Base-by-base conservation (phyloP, 2,329 filamentous ascomycete species). In the Leptographium flavum region DNA sequence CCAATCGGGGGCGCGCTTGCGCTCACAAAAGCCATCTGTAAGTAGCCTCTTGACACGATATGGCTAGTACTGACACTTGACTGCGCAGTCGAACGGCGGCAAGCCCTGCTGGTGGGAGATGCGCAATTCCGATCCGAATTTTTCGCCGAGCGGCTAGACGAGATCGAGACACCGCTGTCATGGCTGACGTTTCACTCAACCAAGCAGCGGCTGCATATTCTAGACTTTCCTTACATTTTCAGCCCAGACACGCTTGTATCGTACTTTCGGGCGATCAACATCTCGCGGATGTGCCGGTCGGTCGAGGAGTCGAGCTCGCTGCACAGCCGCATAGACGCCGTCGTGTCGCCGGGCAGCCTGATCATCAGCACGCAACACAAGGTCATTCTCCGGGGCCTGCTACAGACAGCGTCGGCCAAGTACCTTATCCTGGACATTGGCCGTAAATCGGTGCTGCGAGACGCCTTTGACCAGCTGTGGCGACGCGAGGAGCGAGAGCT, bases 381-480 rank as follows among this genome's bases (percentile, higher is more conserved):
- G 50, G 67, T 70, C 33, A 71, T 78, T 5, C 62, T 87, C 15
- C 67, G 78, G 44, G 71, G 80, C 28, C 68, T 79, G 32, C 61
- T 90, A 46, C 74, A 73, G 50, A 77, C 74, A 7, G 78, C 82
- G 1, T 79, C 81, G 42, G 74, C 78, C 2, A 82, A 76, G 43
- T 90, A 83, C 50, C 63, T 90, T 40, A 69, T 90, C 42, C 65
- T 90, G 42, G 69, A 81, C 47, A 73, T 90, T 50, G 64, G 83
- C 47, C 68, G 86, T 52, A 64, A 81, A 36, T 68, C 81, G 56
- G 69, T 88, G 21, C 64, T 93, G 21, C 60, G 73, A 46, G 79
- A 94, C 66, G 74, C 83, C 0, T 81, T 95, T 50, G 80, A 95
- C 59, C 87, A 95, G 57, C 68, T 98, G 2, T 95, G 90, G 86